Conservation (phyloP, 2,329 filamentous ascomycete genomes). For the Phyllosticta citrichinensis region DNA sequence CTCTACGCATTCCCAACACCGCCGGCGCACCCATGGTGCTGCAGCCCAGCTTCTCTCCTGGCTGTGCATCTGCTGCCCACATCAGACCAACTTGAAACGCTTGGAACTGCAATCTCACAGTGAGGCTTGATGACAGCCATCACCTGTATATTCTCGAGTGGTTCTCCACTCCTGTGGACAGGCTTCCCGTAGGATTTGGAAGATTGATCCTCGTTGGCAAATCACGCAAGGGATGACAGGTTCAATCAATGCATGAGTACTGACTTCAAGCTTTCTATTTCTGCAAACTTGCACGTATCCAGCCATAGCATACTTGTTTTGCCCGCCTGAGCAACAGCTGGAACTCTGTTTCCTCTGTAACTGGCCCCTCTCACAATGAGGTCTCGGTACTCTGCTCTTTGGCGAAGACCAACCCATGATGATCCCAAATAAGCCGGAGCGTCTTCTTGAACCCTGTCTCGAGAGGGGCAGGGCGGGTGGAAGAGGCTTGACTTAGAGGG, state of each 20-base stretch:
- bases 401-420: constrained; percentile 57
- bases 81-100: not conserved
- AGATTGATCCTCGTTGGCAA: not conserved
- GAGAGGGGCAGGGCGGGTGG: constrained; percentile 79
- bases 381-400: constrained; percentile 69
- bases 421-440: constrained; percentile 99
- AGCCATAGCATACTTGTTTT: not conserved
- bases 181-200: not conserved
- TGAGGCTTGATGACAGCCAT: not conserved
- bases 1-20: not conserved
- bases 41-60: not conserved
- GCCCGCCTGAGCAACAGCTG: constrained; percentile 45
- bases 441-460: constrained; percentile 70
- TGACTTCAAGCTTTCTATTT: not conserved
- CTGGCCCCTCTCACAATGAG: constrained; percentile 51
- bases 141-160: not conserved
- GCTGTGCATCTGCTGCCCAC: not conserved
- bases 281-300: not conserved
- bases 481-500: constrained; percentile 93
- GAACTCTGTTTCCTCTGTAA: constrained; percentile 42
- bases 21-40: not conserved
- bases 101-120: not conserved
- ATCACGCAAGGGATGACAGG: not conserved
- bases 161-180: too few relatives aligned
- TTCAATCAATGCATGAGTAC: not conserved